Conservation (phyloP, 2,329 filamentous ascomycete species). For the Colletotrichum godetiae region DNA sequence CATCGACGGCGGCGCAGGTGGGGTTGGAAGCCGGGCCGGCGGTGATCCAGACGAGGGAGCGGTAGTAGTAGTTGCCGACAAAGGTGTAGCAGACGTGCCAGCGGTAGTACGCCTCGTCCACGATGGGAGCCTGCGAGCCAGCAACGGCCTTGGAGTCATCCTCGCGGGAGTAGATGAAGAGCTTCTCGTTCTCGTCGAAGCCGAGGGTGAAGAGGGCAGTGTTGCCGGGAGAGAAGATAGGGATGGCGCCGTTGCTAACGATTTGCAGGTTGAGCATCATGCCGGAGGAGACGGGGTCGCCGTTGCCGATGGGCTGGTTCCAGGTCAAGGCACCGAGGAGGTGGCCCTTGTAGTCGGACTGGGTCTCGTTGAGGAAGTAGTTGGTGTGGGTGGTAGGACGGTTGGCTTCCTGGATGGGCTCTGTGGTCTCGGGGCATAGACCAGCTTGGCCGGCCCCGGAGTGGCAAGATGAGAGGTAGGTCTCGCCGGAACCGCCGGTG, state of each 20-base stretch:
- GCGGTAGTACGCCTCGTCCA: slow-evolving; percentile 16
- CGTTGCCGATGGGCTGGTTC: slow-evolving; percentile 27
- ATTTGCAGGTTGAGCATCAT: slow-evolving; percentile 16
- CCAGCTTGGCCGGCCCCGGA: slow-evolving; percentile 32
- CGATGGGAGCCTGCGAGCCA: neutral
- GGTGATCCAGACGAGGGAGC: slow-evolving; percentile 32
- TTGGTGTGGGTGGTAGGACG: neutral
- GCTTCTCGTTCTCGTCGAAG: slow-evolving; percentile 26
- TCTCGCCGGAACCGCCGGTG: slow-evolving; percentile 1
- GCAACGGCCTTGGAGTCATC: slow-evolving; percentile 28
- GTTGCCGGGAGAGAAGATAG: slow-evolving; percentile 28
- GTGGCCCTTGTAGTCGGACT: neutral
- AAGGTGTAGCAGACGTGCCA: slow-evolving; percentile 33
- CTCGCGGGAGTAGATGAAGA: slow-evolving; percentile 15
- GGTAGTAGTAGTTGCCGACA: slow-evolving; percentile 35
- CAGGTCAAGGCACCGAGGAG: slow-evolving; percentile 26
- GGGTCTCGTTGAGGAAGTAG: slow-evolving; percentile 24
- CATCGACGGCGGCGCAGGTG: slow-evolving; percentile 20
- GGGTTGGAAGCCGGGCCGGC: slow-evolving; percentile 25
- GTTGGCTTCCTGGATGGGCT: neutral
- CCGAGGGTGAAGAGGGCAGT: slow-evolving; percentile 11
- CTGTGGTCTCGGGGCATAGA: slow-evolving; percentile 21
- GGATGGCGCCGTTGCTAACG: slow-evolving; percentile 28
- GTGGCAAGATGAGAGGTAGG: slow-evolving; percentile 29
- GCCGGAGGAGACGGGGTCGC: neutral